Evolutionary conservation across 2,329 filamentous ascomycete species (phyloP).

Genomic region (Sporothrix inflata): DNA sequence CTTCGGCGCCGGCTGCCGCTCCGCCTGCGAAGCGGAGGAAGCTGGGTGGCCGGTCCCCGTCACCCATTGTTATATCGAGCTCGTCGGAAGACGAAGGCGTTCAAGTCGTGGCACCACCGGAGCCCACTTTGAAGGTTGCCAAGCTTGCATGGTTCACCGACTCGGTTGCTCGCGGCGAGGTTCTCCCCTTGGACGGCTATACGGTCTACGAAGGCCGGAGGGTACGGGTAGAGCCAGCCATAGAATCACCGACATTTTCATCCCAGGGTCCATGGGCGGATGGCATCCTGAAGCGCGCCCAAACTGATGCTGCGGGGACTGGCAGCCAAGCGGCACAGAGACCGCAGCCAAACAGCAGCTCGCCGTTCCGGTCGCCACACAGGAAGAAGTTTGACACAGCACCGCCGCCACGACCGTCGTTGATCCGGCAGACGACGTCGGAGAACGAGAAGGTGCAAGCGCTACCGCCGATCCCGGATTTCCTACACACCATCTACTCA

Average conservation of each 20-base stretch:
- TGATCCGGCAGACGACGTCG: conserved; percentile 73
- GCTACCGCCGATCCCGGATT: conserved; percentile 70
- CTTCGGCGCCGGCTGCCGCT: neutral
- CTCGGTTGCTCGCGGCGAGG: conserved; percentile 48
- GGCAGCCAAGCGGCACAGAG: neutral
- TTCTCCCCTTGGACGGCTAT: conserved; percentile 56
- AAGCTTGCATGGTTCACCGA: conserved; percentile 62
- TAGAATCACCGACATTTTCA: neutral
- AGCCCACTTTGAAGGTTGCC: conserved; percentile 51
- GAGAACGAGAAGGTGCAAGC: conserved; percentile 66
- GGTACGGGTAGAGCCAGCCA: neutral
- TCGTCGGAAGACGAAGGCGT: conserved; percentile 37
- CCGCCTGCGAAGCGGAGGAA: conserved; percentile 31
- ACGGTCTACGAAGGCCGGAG: conserved; percentile 55
- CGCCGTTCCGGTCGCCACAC: conserved; percentile 3
- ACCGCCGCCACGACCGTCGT: conserved; percentile 35
- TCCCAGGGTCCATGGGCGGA: conserved; percentile 21
- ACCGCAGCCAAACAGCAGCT: neutral
- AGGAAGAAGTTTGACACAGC: neutral
- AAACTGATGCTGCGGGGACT: conserved; percentile 31
- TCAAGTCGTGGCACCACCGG: conserved; percentile 1
- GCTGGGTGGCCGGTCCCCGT: neutral
- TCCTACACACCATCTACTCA: conserved; percentile 68
- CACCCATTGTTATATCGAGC: conserved; percentile 29
- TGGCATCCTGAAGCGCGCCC: conserved; percentile 42